phyloP scores from a whole-genome alignment of 352 stramenopile species.

The Globisporangium canariense region DNA sequence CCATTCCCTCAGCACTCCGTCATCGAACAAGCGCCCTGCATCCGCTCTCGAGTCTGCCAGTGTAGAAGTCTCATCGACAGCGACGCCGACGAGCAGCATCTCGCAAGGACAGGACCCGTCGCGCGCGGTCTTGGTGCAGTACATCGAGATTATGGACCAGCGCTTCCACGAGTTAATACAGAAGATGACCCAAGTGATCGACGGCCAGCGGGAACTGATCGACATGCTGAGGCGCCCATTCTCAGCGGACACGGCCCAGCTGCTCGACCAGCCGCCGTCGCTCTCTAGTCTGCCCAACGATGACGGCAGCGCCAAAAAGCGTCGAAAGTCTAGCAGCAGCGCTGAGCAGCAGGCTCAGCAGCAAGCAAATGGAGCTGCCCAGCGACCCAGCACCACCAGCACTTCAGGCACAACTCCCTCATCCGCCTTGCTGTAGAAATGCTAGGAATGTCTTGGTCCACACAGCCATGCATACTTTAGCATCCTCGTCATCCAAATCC shows the following conservation, averaged over 20 bases:
- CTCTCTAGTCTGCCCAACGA: slow-evolving; percentile 16
- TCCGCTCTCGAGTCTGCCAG: slow-evolving; percentile 23
- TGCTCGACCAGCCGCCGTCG: slow-evolving; percentile 24
- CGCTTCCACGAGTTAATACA: slow-evolving; percentile 69
- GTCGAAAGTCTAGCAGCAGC: slow-evolving; percentile 22
- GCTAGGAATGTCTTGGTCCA: background rate
- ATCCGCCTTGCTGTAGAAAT: slow-evolving; percentile 1
- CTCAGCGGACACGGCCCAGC: slow-evolving; percentile 14
- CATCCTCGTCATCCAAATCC: background rate
- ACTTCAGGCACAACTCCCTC: background rate
- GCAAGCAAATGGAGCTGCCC: slow-evolving; percentile 7
- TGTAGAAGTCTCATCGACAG: background rate
- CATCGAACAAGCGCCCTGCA: slow-evolving; percentile 23
- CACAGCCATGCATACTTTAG: background rate
- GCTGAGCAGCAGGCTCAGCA: slow-evolving; percentile 5
- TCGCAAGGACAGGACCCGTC: slow-evolving; percentile 24
- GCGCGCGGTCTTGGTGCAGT: slow-evolving; percentile 43
- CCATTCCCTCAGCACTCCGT: background rate
- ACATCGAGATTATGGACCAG: slow-evolving; percentile 62
- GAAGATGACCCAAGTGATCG: slow-evolving; percentile 77
- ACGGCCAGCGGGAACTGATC: slow-evolving; percentile 67
- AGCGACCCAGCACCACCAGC: background rate
- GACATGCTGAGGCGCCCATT: slow-evolving; percentile 49
- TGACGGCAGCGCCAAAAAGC: slow-evolving; percentile 27
- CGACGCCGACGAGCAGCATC: background rate